These are phyloP conservation scores for Aureobasidium melanogenum DNA, from an alignment of 2,329 filamentous ascomycete genomes.

Conservation along the genomic window DNA sequence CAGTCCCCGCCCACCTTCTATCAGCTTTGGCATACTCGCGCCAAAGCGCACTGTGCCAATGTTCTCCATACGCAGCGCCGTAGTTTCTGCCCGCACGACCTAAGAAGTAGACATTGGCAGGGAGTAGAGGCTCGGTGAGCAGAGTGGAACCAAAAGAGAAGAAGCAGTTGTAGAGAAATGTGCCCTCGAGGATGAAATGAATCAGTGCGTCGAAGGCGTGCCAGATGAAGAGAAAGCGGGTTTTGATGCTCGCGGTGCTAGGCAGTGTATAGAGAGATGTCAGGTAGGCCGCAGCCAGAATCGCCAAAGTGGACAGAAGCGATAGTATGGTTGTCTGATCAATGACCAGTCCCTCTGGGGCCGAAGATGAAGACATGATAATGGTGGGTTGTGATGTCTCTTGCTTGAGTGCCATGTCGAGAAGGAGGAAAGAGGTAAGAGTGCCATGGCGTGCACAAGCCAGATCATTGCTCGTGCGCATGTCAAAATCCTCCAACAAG, in stretches of 20 bases:
- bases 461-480: not conserved
- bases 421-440: not conserved
- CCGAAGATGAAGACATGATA: not conserved
- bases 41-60: conserved; percentile 48
- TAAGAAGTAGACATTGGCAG: conserved; percentile 45
- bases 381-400: not conserved
- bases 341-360: conserved; percentile 21
- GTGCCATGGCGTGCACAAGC: not conserved
- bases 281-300: conserved; percentile 46
- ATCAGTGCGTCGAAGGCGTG: conserved; percentile 88
- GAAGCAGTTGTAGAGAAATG: conserved; percentile 91
- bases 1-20: conserved; percentile 49
- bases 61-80: conserved; percentile 48
- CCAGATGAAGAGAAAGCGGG: conserved; percentile 83
- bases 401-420: not conserved
- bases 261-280: conserved; percentile 45
- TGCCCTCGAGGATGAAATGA: conserved; percentile 84
- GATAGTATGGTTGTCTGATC: conserved; percentile 46
- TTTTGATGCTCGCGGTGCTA: conserved; percentile 43
- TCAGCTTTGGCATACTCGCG: conserved; percentile 60
- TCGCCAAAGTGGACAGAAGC: conserved; percentile 44
- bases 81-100: conserved; percentile 47
- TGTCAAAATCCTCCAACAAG: not conserved
- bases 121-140: conserved; percentile 31
- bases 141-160: conserved; percentile 43